Evolutionary conservation across 805 yeast species (phyloP), one percentile per base, ranked within the genome.

Genomic region (Saccharomycopsis fibuligera): DNA sequence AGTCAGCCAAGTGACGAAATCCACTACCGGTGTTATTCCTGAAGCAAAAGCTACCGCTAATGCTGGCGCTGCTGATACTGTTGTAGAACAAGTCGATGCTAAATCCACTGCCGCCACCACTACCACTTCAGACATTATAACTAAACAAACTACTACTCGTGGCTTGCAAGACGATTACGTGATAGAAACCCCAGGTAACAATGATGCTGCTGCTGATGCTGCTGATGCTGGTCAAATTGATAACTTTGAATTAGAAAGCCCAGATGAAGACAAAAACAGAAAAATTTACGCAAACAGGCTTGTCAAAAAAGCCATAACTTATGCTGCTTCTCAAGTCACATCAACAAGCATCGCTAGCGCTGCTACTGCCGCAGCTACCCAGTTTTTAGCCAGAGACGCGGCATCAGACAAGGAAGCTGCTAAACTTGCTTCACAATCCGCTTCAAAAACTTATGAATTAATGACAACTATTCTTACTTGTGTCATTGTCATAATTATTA

Each of bases 361-460:
- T 25, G 36, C 48, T 2, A 25, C 44, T 19, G 35, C 45, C 3
- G 16, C 49, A 9, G 44, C 38, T 4, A 61, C 14, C 41, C 53
- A 44, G 16, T 5, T 29, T 35, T 44, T 12, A 19, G 12, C 16
- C 14, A 38, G 31, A 45, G 35, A 33, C 41, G 17, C 12, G 8
- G 8, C 31, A 9, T 9, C 31, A 12, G n/a, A n/a, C n/a, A n/a
- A n/a, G n/a, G n/a, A n/a, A n/a, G 31, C 31, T 29, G 31, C 8
- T 8, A 33, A 51, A 14, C 30, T 38, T 3, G 57, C 63, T 2
- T 68, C 78, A 2, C 86, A 81, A 59, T 79, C 87, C 36, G 91
- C 91, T 1, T 69, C 86, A 0, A 77, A 77, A 44, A 53, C 62
- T 1, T 73, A 73, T 53, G 83, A 85, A 60, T 69, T 81, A 54